Base-by-base conservation (phyloP, 2,329 filamentous ascomycete genomes). In the Knoxdaviesia proteae region DNA sequence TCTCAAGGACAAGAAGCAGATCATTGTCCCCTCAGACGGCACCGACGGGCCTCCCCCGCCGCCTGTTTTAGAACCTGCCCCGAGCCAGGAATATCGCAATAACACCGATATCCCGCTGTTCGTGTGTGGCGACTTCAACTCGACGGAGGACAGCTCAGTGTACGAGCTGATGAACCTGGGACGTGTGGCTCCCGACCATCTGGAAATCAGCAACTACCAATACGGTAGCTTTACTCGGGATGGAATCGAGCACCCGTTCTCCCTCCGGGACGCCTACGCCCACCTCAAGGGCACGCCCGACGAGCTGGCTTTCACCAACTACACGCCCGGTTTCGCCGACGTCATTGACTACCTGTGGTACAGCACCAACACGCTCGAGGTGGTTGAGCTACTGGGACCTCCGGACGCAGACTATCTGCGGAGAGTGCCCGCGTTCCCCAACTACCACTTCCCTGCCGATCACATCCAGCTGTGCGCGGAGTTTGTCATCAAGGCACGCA, bases 321-420 rank as follows among this genome's bases (percentile, higher is more conserved):
- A 96, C 61, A 92, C 86, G 9, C 87, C 90, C 1, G 76, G 77
- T n/a, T 98, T 94, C 61, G 74, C 75, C 42, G 87, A 86, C 47
- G 83, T 92, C 45, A 81, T 98, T 50, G 90, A 98, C 58, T 94
- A 96, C 60, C 84, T 98, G 53, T 96, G 87, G 86, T 98, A 93
- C 61, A 87, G 86, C 44, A 88, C 84, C 45, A 94, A 90, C 58
- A 77, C 80, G 29, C 67, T 94, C 38, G 82, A 90, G 55, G 81
- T 92, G 30, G 78, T 84, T 11, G 80, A 80, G 42, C 61, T 94
- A 42, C 75, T 94, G 4, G 87, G 87, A 32, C 81, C 88, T 38
- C 83, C 92, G 3, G 87, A 94, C 56, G 73, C 77, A 48, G 74
- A 83, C 32, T 90, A 93, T 56, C 74, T 94, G 45, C 80, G 83